Base-by-base conservation (phyloP, 225 moss, liverwort and hornwort species). In the Physcomitrellopsis africana region DNA sequence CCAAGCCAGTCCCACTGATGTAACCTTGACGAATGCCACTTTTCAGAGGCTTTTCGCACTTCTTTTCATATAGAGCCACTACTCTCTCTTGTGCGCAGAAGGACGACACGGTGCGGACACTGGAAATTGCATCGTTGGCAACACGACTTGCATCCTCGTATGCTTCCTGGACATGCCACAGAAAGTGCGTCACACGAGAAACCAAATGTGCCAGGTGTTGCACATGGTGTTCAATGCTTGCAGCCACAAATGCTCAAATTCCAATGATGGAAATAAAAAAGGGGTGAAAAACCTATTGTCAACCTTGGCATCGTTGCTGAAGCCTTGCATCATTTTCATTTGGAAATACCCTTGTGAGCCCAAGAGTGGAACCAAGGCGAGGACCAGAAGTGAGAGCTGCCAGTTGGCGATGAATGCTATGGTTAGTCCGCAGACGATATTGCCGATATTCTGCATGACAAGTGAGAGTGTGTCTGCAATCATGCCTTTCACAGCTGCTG, bases 261-360 rank as follows among this genome's bases (percentile, higher is more conserved):
- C 20, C 63, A 32, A 68, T 17, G 23, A 47, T 37, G 48, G 43
- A 16, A 37, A 73, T 45, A 26, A 72, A 32, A 24, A 10, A 68
- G 43, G 72, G 26, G 48, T 11, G 48, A 49, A 5, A 73, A 48
- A 55, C 26, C 57, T 26, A 48, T 23, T 53, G 66, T 77, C 10
- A 67, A 99, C 97, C 99, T 95, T 95, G 41, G 90, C 90, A 74
- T 89, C 85, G n/a, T 74, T 86, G 79, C 87, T 84, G 65, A 92
- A 99, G 17, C 94, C 95, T 51, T 63, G 19, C 86, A 90, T 87
- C 87, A 90, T 76, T 72, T 90, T 90, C 67, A 95, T 75, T 63
- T 99, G 86, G 7, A 85, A 77, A 61, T 81, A 92, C 29, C 92
- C 89, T 84, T 94, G 92, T 10, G 85, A 51, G 41, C 80, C 93